Evolutionary conservation across 1,139 yeast species (phyloP), one percentile per base, ranked within the genome.

Genomic region (Diutina scorzettiae): DNA sequence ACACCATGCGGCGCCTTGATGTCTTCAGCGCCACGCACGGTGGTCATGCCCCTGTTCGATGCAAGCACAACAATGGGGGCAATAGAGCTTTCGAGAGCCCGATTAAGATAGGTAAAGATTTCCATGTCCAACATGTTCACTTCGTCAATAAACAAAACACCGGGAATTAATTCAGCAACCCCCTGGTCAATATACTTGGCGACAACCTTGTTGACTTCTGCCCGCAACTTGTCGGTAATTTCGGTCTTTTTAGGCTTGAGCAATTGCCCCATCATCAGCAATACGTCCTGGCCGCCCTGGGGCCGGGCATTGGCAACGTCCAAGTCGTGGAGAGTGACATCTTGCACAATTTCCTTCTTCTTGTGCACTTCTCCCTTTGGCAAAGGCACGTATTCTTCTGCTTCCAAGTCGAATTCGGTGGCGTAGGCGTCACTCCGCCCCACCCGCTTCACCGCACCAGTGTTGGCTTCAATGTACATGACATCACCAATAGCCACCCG

Each of bases 361-460:
- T 93, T 93, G 66, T 93, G 98, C 31, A 91, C 97, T 60, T 91
- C 99, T 41, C 98, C 98, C 65, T 91, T 91, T 47, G 99, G 98
- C 52, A 91, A 71, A 40, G 98, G 98, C 28, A 93, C 99, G 59
- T 91, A 91, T 62, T 91, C 98, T 65, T 91, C 98, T 24, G 97
- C 96, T 65, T 93, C 98, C 52, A 91, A 71, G 62, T 91, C 99
- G 53, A 89, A 91, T 63, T 91, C 99, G 1, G 98, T 91, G 33
- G 98, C 96, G 58, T 86, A 91, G 0, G 97, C 97, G 60, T 93
- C 98, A 4, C 95, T 84, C 59, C 99, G 76, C 44, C 99, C 99
- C 33, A 93, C 98, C 53, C 98, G 71, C 62, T 91, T 93, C 43
- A 91, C 97, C 3, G 96, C 85, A 33, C 99, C 99, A 3, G 98